phyloP scores from a whole-genome alignment of 176 grass and related monocot species.

The Aegilops bicornis region DNA sequence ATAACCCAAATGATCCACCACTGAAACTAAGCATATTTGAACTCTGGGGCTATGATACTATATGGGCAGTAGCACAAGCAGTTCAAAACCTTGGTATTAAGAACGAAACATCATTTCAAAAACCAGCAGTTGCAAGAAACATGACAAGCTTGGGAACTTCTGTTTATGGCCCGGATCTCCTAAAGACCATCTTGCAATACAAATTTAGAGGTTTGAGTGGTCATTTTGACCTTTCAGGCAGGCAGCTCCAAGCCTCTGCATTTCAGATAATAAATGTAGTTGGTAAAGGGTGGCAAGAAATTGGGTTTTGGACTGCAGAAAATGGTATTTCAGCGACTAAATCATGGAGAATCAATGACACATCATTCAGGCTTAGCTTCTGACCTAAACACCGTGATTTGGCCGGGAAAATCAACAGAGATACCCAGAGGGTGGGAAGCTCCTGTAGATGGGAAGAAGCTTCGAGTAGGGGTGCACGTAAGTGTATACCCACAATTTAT shows the following conservation, averaged over 20 bases:
- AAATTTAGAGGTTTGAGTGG: conserved; percentile 62
- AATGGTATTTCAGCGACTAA: conserved; percentile 30
- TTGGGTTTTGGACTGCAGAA: conserved; percentile 50
- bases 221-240: conserved; percentile 44
- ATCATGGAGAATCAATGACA: background rate
- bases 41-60: conserved; percentile 57
- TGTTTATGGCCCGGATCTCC: conserved; percentile 40
- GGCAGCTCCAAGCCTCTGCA: conserved; percentile 24
- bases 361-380: background rate
- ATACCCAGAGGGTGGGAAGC: conserved; percentile 48
- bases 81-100: conserved; percentile 20
- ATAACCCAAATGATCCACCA: conserved; percentile 36
- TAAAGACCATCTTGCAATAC: conserved; percentile 36
- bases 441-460: conserved; percentile 19
- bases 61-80: conserved; percentile 48
- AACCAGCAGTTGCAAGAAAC: conserved; percentile 27
- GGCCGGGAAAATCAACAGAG: conserved; percentile 37
- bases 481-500: conserved; percentile 34
- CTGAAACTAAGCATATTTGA: conserved; percentile 30
- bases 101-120: conserved; percentile 21
- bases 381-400: conserved; percentile 29
- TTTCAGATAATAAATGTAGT: conserved; percentile 67
- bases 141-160: conserved; percentile 4
- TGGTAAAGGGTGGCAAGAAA: background rate
- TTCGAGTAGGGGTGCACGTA: conserved; percentile 39